Evolutionary conservation across 805 yeast species (phyloP), one percentile per base, ranked within the genome.

Genomic region (Myxozyma geophila): DNA sequence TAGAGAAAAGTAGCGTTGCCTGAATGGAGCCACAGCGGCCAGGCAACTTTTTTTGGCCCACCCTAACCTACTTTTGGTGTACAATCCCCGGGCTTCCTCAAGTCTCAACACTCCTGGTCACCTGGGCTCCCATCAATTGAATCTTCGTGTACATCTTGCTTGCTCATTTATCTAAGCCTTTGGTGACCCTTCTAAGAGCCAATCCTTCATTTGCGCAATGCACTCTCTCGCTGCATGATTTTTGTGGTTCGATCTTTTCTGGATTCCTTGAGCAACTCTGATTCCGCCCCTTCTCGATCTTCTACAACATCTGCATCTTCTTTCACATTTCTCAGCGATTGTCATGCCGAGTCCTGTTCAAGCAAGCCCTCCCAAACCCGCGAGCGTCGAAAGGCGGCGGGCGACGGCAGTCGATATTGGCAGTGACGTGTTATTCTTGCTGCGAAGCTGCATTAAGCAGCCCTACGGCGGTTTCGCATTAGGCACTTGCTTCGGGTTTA

Each of bases 401-500:
- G 33, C 41, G 8, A n/a, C 55, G 17, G 19, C 23, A 15, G 19
- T 37, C 17, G 43, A 37, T 13, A 13, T 52, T 2, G 41, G 48
- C 35, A 53, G 15, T 17, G 40, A 53, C 28, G 57, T 15, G 15
- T 10, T 53, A n/a, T 12, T 37, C 8, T 19, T 53, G 6, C 21
- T 53, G 7, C 48, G 28, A 23, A 23, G 21, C 39, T 53, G 48
- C 23, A 53, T 53, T 9, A 48, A 41, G 33, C 36, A 53, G 23
- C 62, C 58, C 5, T 59, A 52, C 54, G 46, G 62, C n/a, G 58
- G 56, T 23, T 59, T 59, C 39, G 40, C 33, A 13, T 7, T 52
- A 7, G 62, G 62, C 17, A 52, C 62, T 2, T 43, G 40, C n/a
- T 52, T 59, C 23, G 67, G 67, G 10, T 63, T 60, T 50, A 8